phyloP scores from a whole-genome alignment of 2,329 filamentous ascomycete genomes.

The Epichloe aotearoae region DNA sequence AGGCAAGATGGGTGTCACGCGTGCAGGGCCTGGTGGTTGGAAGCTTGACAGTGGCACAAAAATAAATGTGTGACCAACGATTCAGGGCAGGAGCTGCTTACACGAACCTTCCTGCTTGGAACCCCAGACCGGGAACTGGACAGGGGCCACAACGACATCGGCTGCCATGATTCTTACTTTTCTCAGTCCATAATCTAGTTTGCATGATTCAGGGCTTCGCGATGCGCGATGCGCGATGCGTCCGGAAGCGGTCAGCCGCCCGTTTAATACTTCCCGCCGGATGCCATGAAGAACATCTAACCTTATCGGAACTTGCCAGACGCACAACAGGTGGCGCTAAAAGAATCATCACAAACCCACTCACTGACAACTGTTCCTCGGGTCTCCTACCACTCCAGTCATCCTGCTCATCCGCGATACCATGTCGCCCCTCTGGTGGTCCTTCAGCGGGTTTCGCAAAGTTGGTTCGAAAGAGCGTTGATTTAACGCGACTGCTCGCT shows the following conservation, averaged over 20 bases:
- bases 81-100: neutral
- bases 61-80: too few species aligned
- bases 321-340: neutral
- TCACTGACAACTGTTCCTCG: neutral
- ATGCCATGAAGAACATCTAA: neutral
- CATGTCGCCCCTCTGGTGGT: too few species aligned
- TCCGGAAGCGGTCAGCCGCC: neutral
- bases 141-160: neutral
- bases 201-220: neutral
- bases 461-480: too few species aligned
- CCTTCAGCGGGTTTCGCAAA: too few species aligned
- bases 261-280: neutral
- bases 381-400: neutral
- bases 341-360: neutral
- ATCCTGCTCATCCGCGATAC: neutral
- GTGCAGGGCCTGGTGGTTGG: too few species aligned
- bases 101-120: neutral
- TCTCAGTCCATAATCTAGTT: neutral
- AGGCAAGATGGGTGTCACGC: too few species aligned
- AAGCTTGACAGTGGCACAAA: too few species aligned
- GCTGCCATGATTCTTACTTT: neutral
- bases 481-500: too few species aligned
- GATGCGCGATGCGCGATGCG: neutral
- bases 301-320: constrained; percentile 3
- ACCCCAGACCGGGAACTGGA: too few species aligned